A percentile compares a stretch with the other conserved stretches of the same genome.
Evolutionary conservation across 2,329 filamentous ascomycete species (phyloP).

Genomic region (Lasiodiplodia hormozganensis): DNA sequence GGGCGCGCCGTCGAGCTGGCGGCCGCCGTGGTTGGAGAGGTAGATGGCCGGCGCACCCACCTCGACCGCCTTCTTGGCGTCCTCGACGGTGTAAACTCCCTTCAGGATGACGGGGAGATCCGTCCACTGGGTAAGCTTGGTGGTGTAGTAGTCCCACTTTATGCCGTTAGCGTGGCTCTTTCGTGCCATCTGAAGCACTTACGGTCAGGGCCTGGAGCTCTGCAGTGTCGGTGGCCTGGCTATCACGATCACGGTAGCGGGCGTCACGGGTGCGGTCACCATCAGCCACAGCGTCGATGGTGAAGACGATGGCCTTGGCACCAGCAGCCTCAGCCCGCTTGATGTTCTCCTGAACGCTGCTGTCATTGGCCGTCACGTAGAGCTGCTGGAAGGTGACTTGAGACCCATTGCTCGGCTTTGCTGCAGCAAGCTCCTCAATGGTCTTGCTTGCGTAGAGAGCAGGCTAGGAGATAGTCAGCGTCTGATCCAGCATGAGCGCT

Average conservation of each 20-base stretch:
- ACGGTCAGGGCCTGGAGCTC: slow-evolving; percentile 35
- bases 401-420: slow-evolving; percentile 30
- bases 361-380: slow-evolving; percentile 45
- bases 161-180: neutral
- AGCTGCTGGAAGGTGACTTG: slow-evolving; percentile 37
- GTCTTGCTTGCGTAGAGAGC: slow-evolving; percentile 36
- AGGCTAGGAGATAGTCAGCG: slow-evolving; percentile 27
- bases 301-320: slow-evolving; percentile 50
- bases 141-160: slow-evolving; percentile 40
- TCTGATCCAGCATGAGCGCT: neutral
- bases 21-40: slow-evolving; percentile 52
- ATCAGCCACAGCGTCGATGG: slow-evolving; percentile 49
- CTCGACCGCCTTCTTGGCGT: slow-evolving; percentile 46
- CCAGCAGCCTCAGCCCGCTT: slow-evolving; percentile 42
- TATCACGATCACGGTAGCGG: slow-evolving; percentile 41
- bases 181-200: neutral
- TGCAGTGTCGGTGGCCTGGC: slow-evolving; percentile 41
- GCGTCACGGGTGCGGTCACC: slow-evolving; percentile 47
- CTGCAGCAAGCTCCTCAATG: slow-evolving; percentile 43
- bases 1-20: slow-evolving; percentile 57
- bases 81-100: slow-evolving; percentile 49
- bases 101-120: slow-evolving; percentile 49
- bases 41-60: slow-evolving; percentile 48
- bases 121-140: slow-evolving; percentile 46
- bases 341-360: slow-evolving; percentile 42